Evolutionary conservation across 768 basidiomycete genomes (phyloP), one percentile per base, ranked within the genome.

Genomic region (Auriscalpium vulgare): DNA sequence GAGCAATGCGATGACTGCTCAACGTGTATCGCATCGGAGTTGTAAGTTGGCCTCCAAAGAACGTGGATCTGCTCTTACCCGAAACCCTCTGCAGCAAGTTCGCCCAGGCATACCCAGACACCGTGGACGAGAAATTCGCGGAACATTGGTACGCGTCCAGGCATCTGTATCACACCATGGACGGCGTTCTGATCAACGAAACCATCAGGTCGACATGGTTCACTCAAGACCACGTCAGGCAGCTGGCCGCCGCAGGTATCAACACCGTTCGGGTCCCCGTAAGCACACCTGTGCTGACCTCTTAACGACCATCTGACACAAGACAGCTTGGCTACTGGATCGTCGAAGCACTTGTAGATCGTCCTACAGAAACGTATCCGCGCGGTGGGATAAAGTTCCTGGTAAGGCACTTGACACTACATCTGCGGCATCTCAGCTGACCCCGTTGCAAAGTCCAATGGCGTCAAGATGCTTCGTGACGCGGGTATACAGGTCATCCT

Each of bases 221-320:
- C 66, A 84, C 74, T 8, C 71, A 86, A 57, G 51, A 68, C 1
- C 79, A 91, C 56, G 84, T 90, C 16, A 55, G 80, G 49, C 62
- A 74, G n/a, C 70, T 91, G 10, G 69, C 67, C 13, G 68, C 61
- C 4, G 71, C 74, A 2, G 84, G 84, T 4, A 82, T 91, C 59
- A 91, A 91, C 62, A 86, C 86, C 16, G 85, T 87, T 58, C 82
- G 89, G 36, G 74, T 91, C 61, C 89, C 89, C 0, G 87, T 88
- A 61, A 56, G 83, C 54, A 7, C 8, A 43, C 4, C 2, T 29
- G 29, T 29, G 29, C 29, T 29, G 29, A 29, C 29, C 29, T 29
- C 29, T 29, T 29, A 4, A 29, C 29, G 29, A 29, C 29, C 29
- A 29, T 29, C 29, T 29, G 29, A 29, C 29, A 29, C 17, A 43